A percentile compares a stretch with the other conserved stretches of the same genome.
Evolutionary conservation across 805 yeast species (phyloP).

Genomic region (Torulaspora indica): DNA sequence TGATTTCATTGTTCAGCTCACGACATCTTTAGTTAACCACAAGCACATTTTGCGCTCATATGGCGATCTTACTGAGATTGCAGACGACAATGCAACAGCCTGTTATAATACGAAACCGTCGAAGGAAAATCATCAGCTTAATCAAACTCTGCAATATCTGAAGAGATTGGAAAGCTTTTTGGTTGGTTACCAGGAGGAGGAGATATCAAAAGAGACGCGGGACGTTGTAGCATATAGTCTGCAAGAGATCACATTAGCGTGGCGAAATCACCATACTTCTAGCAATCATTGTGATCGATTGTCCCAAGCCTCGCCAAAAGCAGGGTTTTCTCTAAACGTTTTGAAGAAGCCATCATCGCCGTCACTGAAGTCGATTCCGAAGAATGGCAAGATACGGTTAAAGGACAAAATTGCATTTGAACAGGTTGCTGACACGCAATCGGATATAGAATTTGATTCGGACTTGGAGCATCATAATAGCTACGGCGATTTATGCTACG

Average conservation of each 20-base stretch:
- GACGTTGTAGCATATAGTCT: constrained; percentile 16
- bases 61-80: constrained; percentile 3
- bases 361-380: constrained; percentile 2
- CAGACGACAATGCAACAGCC: neutral
- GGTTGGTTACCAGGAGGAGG: constrained; percentile 5
- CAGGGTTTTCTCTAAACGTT: constrained; percentile 25
- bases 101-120: neutral
- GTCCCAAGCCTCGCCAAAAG: constrained; percentile 9
- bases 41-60: constrained; percentile 1
- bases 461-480: constrained; percentile 12
- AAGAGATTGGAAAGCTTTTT: constrained; percentile 9
- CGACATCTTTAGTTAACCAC: constrained; percentile 7
- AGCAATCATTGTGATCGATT: neutral
- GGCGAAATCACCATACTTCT: constrained; percentile 6
- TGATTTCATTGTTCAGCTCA: constrained; percentile 4
- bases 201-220: constrained; percentile 1
- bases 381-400: constrained; percentile 7
- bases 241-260: constrained; percentile 4
- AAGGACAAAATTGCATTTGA: constrained; percentile 14
- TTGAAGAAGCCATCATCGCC: constrained; percentile 11
- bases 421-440: constrained; percentile 15
- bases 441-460: constrained; percentile 14
- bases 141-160: constrained; percentile 7
- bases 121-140: constrained; percentile 1
- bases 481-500: neutral